Base-by-base conservation (phyloP, 331 rosid genomes). In the Spiraea crenata region DNA sequence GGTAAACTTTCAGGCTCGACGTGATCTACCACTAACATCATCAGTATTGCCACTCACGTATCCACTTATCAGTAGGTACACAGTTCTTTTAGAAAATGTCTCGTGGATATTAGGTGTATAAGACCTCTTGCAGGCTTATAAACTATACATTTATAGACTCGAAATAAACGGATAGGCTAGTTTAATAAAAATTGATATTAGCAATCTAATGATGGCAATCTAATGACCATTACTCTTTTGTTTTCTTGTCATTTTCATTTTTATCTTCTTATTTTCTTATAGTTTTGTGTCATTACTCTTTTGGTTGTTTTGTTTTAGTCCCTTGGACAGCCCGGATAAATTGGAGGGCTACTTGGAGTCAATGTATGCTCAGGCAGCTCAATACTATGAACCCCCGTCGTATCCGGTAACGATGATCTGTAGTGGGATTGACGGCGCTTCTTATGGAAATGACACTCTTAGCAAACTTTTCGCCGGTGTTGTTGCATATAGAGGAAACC, bases 391-490 rank as follows among this genome's bases (percentile, higher is more conserved):
- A 0, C 93, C 93, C 1, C 87, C 89, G 7, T 55, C 0, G 0
- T 82, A 85, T 67, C 96, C 88, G 5, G 91, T 85, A 5, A 77
- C 0, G 14, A 37, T 38, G 65, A 44, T 87, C 0, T 90, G 91
- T 63, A 65, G 52, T 0, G 92, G 83, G 60, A 89, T 89, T 65
- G 90, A 86, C 65, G 69, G 60, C 56, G 63, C 19, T 62, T 71
- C 84, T 5, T 55, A 17, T 6, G 38, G 69, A 20, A 80, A 42
- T 70, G 82, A 83, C 70, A 76, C 80, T 1, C 70, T 89, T 4
- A 68, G 51, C 35, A 78, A 75, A 79, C 74, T 87, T 57, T 63
- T 47, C 69, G 73, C 90, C 12, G 96, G 88, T 13, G 47, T 87
- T 12, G 59, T 73, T 57, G 85, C 85, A 56, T 65, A 7, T 0